Evolutionary conservation across 2,329 filamentous ascomycete species (phyloP).

Genomic region (Calonectria ilicicola): DNA sequence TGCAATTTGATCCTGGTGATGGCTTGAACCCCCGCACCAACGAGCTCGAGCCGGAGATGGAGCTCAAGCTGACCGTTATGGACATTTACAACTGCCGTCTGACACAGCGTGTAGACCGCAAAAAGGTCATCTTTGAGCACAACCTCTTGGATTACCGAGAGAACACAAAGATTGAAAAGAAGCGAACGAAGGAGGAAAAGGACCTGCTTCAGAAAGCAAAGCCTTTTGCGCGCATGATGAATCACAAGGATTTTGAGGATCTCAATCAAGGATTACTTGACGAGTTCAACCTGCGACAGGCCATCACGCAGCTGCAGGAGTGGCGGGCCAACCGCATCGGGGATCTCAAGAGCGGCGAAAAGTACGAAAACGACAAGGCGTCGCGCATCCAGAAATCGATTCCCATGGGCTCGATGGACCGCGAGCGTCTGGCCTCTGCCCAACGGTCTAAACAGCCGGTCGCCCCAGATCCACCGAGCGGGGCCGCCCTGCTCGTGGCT

Average conservation of each 20-base stretch:
- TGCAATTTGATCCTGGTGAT: constrained; percentile 98
- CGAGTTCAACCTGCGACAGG: constrained; percentile 90
- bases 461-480: constrained; percentile 77
- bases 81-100: constrained; percentile 96
- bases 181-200: constrained; percentile 92
- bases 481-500: constrained; percentile 81
- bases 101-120: constrained; percentile 90
- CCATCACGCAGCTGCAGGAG: constrained; percentile 91
- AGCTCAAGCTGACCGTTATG: constrained; percentile 97
- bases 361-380: constrained; percentile 91
- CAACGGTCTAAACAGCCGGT: constrained; percentile 77
- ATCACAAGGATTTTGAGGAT: constrained; percentile 87
- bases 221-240: constrained; percentile 97
- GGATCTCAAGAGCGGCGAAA: constrained; percentile 87
- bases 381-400: constrained; percentile 76
- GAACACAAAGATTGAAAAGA: constrained; percentile 91
- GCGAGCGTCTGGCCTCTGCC: constrained; percentile 78
- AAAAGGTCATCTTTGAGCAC: constrained; percentile 97
- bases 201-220: constrained; percentile 94
- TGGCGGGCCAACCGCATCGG: constrained; percentile 90
- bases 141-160: constrained; percentile 93
- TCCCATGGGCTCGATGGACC: constrained; percentile 85
- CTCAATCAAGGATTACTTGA: constrained; percentile 88
- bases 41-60: constrained; percentile 94
- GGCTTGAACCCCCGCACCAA: constrained; percentile 87